A percentile compares a stretch with the other conserved stretches of the same genome.
phyloP scores from a whole-genome alignment of 2,329 filamentous ascomycete genomes.

The Hysterium pulicare region DNA sequence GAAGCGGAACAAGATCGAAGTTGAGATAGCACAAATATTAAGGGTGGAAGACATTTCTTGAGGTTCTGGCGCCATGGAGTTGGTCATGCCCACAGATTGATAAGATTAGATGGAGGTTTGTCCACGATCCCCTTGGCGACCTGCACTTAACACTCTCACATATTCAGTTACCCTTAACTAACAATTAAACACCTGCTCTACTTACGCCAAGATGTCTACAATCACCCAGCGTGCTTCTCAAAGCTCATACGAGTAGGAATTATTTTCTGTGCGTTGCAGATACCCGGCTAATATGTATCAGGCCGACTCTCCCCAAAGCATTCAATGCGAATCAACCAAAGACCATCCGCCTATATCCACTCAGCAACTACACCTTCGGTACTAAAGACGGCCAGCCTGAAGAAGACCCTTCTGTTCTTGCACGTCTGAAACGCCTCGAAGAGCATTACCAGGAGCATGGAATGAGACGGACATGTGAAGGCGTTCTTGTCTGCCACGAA shows the following conservation, averaged over 20 bases:
- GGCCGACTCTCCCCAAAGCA: slow-evolving; percentile 71
- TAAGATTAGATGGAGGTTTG: no score
- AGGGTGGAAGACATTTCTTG: no score
- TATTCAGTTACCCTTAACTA: no score
- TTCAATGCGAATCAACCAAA: slow-evolving; percentile 89
- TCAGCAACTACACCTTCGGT: slow-evolving; percentile 98
- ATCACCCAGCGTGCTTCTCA: slow-evolving; percentile 73
- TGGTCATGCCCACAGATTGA: no score
- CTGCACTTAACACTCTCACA: no score
- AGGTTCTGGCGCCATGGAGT: no score
- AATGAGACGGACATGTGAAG: slow-evolving; percentile 96
- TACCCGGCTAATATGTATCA: slow-evolving; percentile 21
- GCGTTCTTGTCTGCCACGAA: slow-evolving; percentile 95
- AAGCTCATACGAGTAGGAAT: slow-evolving; percentile 64
- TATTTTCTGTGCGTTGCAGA: not conserved
- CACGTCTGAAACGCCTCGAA: slow-evolving; percentile 88
- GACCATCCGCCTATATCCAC: slow-evolving; percentile 86
- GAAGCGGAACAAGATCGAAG: no score
- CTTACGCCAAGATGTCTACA: slow-evolving; percentile 73
- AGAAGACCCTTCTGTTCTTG: slow-evolving; percentile 92
- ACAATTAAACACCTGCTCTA: no score
- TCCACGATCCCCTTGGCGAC: no score
- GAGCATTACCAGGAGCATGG: slow-evolving; percentile 90
- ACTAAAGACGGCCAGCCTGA: slow-evolving; percentile 98
- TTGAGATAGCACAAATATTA: no score